Conservation (phyloP, 148 eudicot genomes). For the Nepenthes gracilis region DNA sequence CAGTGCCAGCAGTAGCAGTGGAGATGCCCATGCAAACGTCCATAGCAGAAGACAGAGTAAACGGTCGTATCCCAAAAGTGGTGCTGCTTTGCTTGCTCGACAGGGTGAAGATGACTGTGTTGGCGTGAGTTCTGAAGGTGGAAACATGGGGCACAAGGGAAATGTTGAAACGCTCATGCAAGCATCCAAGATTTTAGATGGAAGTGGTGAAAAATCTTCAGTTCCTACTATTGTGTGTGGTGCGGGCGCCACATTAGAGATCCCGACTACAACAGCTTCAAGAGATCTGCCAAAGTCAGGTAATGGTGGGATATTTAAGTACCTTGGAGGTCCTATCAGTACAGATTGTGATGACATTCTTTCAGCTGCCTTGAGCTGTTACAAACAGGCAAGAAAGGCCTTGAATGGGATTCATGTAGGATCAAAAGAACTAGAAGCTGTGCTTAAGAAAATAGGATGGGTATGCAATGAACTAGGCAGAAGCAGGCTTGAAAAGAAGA, state of each 20-base stretch:
- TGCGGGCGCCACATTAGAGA: conserved; percentile 4
- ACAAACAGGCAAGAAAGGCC: conserved; percentile 63
- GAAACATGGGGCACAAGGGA: background rate
- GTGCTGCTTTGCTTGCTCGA: conserved; percentile 16
- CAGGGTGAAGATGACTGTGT: conserved; percentile 14
- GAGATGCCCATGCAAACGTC: conserved; percentile 15
- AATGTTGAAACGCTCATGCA: background rate
- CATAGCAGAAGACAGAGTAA: conserved; percentile 48
- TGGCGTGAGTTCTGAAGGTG: conserved; percentile 2
- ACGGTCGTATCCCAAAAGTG: conserved; percentile 30
- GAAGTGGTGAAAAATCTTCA: conserved; percentile 5
- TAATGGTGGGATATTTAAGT: conserved; percentile 89
- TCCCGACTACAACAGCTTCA: conserved; percentile 17
- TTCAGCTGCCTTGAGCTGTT: conserved; percentile 53
- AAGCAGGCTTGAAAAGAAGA: conserved; percentile 53
- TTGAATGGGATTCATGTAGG: conserved; percentile 32
- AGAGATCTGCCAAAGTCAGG: conserved; percentile 24
- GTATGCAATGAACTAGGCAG: conserved; percentile 96
- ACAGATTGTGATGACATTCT: conserved; percentile 50
- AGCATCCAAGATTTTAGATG: conserved; percentile 9
- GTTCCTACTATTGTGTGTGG: conserved; percentile 9
- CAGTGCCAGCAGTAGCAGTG: conserved; percentile 82
- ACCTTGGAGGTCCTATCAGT: conserved; percentile 37
- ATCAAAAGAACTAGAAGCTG: conserved; percentile 49
- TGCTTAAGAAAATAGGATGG: conserved; percentile 90